These are phyloP conservation scores for Thinopyrum obtusiflorum DNA, from an alignment of 202 grass and related monocot species.

Conservation along the genomic window DNA sequence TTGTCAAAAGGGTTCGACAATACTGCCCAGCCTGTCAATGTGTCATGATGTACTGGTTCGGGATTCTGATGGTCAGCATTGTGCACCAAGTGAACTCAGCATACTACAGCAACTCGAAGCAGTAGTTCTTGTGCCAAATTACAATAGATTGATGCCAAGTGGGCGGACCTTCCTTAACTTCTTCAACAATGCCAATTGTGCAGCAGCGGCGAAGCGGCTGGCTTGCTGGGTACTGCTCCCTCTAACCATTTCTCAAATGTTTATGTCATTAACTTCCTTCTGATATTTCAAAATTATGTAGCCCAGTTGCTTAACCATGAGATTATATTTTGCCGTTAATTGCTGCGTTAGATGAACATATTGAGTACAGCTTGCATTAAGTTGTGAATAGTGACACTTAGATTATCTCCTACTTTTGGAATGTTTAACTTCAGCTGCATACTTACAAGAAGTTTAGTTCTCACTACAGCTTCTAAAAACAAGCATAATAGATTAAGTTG, in stretches of 20 bases:
- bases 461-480: constrained; percentile 7
- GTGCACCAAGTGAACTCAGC: constrained; percentile 89
- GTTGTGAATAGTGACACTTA: background rate
- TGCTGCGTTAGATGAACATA: background rate
- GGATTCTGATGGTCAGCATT: constrained; percentile 85
- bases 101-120: constrained; percentile 95
- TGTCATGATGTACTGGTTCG: constrained; percentile 85
- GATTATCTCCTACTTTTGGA: background rate
- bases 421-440: constrained; percentile 1
- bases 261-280: background rate
- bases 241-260: background rate
- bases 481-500: background rate
- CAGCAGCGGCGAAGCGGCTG: constrained; percentile 85
- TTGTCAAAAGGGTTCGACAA: constrained; percentile 87
- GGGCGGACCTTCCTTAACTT: constrained; percentile 80
- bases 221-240: constrained; percentile 84
- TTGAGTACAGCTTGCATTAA: background rate
- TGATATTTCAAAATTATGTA: background rate
- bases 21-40: constrained; percentile 84
- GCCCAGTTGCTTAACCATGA: background rate
- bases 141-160: constrained; percentile 95
- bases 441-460: background rate
- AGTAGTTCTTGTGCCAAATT: constrained; percentile 90
- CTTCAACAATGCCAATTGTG: constrained; percentile 92
- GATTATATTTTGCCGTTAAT: background rate